phyloP scores from a whole-genome alignment of 2,329 filamentous ascomycete species.

The Fusarium xyrophilum region DNA sequence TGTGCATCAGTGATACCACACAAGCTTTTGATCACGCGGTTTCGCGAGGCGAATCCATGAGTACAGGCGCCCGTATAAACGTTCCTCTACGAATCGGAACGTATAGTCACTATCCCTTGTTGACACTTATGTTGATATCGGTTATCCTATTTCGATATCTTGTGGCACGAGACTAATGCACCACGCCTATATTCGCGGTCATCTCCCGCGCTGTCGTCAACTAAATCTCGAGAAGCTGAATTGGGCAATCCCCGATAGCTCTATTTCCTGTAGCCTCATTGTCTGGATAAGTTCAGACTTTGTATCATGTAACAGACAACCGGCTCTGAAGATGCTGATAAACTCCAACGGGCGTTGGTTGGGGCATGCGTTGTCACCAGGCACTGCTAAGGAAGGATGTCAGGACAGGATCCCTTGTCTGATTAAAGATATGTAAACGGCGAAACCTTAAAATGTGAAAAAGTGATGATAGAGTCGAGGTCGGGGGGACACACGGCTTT shows the following conservation, averaged over 20 bases:
- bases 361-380: accelerated
- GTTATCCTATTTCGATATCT: neutral
- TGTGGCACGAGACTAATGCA: slow-evolving; percentile 11
- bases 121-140: neutral
- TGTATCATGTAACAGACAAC: accelerated
- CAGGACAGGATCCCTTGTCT: too few relatives aligned
- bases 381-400: accelerated
- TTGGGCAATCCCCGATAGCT: neutral
- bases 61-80: neutral
- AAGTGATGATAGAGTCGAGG: too few relatives aligned
- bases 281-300: accelerated
- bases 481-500: too few relatives aligned
- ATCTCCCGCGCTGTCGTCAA: neutral
- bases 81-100: neutral
- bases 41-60: neutral
- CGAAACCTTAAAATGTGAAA: too few relatives aligned
- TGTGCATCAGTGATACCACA: neutral
- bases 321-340: accelerated
- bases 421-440: accelerated
- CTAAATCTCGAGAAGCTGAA: neutral
- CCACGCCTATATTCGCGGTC: neutral
- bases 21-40: neutral
- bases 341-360: accelerated
- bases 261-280: neutral
- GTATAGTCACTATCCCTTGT: neutral